Conservation (phyloP, 2,329 filamentous ascomycete genomes). For the Aureobasidium sp. region DNA sequence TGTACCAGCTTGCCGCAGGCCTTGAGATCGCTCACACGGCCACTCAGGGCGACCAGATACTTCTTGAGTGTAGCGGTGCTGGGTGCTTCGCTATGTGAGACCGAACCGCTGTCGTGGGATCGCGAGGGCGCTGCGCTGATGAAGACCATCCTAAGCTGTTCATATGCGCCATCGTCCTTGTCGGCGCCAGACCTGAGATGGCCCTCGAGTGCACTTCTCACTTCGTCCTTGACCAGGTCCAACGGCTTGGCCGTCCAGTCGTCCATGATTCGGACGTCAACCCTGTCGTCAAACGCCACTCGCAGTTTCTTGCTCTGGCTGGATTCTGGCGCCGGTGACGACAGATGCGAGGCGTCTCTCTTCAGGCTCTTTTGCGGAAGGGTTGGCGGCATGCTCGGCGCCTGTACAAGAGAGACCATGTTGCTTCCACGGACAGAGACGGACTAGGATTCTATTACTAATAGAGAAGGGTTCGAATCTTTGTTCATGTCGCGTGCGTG, state of each 20-base stretch:
- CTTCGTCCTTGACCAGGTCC: constrained; percentile 55
- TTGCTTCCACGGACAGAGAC: neutral
- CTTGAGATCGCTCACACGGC: constrained; percentile 49
- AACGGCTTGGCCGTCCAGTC: constrained; percentile 46
- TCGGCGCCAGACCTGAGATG: constrained; percentile 32
- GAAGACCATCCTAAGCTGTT: constrained; percentile 49
- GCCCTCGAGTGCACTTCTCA: constrained; percentile 43
- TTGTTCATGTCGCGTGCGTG: constrained; percentile 15
- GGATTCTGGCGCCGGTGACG: constrained; percentile 27
- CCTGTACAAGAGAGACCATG: constrained; percentile 30
- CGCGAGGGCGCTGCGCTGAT: constrained; percentile 37
- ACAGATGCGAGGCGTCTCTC: constrained; percentile 31
- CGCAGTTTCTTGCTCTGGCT: constrained; percentile 38
- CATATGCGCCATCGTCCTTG: constrained; percentile 51
- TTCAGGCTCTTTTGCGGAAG: constrained; percentile 28
- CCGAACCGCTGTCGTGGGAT: constrained; percentile 19
- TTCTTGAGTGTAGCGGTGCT: constrained; percentile 48
- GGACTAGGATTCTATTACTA: constrained; percentile 10
- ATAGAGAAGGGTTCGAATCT: neutral
- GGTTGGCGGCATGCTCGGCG: constrained; percentile 28
- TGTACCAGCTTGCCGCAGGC: constrained; percentile 53
- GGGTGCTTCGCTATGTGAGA: constrained; percentile 36
- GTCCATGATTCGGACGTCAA: constrained; percentile 40
- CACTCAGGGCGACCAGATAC: constrained; percentile 52
- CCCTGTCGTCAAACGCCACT: constrained; percentile 44